Percentiles rank a stretch among this genome's conserved stretches.
phyloP scores from a whole-genome alignment of 768 basidiomycete genomes.

The Clavulina sp. region DNA sequence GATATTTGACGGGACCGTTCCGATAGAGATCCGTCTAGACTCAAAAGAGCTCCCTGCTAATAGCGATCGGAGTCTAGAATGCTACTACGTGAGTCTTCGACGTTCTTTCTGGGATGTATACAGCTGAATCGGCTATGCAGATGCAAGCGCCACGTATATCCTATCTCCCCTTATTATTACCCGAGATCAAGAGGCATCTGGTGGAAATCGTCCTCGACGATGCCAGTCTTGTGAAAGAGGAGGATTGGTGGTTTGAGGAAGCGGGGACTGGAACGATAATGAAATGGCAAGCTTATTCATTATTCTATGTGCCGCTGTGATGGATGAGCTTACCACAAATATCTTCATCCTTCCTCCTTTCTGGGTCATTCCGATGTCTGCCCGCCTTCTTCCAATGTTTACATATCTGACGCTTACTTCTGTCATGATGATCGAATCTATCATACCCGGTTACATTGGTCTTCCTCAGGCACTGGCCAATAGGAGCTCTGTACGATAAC shows the following conservation, averaged over 20 bases:
- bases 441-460: too few relatives aligned
- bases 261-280: slow-evolving; percentile 54
- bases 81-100: slow-evolving; percentile 40
- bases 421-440: neutral
- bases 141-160: slow-evolving; percentile 67
- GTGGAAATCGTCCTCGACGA: slow-evolving; percentile 90
- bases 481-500: slow-evolving; percentile 86
- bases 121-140: slow-evolving; percentile 12
- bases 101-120: neutral
- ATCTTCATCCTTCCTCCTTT: too few relatives aligned
- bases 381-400: too few relatives aligned
- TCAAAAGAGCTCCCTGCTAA: slow-evolving; percentile 79
- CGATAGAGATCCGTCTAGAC: slow-evolving; percentile 77
- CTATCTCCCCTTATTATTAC: slow-evolving; percentile 82
- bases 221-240: slow-evolving; percentile 61
- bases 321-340: too few relatives aligned
- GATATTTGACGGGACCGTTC: slow-evolving; percentile 53
- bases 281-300: slow-evolving; percentile 51
- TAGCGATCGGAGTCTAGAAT: slow-evolving; percentile 75
- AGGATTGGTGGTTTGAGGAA: slow-evolving; percentile 96
- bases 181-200: slow-evolving; percentile 74
- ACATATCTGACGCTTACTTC: neutral
- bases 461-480: slow-evolving; percentile 83
- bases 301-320: neutral
- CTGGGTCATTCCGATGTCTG: too few relatives aligned